phyloP scores from a whole-genome alignment of 2,329 filamentous ascomycete species.

The Neophaeococcomyces mojaviensis region DNA sequence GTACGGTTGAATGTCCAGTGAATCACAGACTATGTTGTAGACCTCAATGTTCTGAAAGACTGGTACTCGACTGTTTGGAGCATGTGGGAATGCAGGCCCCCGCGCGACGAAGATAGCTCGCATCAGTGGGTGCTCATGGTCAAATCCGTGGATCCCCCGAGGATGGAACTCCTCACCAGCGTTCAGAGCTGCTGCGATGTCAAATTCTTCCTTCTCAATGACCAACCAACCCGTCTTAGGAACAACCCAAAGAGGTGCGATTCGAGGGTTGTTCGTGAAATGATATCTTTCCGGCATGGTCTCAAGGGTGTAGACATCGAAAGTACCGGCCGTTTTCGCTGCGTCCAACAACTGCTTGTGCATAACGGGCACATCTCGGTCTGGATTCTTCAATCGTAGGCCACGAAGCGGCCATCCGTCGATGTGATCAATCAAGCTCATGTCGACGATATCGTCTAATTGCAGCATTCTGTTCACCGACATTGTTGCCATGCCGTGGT shows the following conservation, averaged over 20 bases:
- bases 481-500: constrained; percentile 97
- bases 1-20: constrained; percentile 62
- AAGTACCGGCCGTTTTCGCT: constrained; percentile 47
- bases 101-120: constrained; percentile 87
- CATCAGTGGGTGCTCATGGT: constrained; percentile 92
- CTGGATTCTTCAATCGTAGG: constrained; percentile 65
- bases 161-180: constrained; percentile 67
- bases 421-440: constrained; percentile 67
- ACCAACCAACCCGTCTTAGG: constrained; percentile 91
- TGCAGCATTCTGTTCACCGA: constrained; percentile 73
- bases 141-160: constrained; percentile 84
- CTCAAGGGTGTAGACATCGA: constrained; percentile 78
- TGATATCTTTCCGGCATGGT: constrained; percentile 92
- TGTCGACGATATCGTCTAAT: constrained; percentile 79
- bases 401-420: constrained; percentile 95
- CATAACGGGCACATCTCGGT: constrained; percentile 56
- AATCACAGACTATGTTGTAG: constrained; percentile 91
- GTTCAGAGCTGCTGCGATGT: constrained; percentile 59
- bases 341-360: constrained; percentile 50
- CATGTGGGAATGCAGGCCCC: constrained; percentile 85
- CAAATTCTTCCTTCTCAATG: constrained; percentile 70
- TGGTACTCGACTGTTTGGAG: constrained; percentile 69
- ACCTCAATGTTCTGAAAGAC: constrained; percentile 90
- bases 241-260: constrained; percentile 90
- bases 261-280: constrained; percentile 78